Base-by-base conservation (phyloP, 495 filamentous ascomycete species). In the Talaromyces trachyspermus region DNA sequence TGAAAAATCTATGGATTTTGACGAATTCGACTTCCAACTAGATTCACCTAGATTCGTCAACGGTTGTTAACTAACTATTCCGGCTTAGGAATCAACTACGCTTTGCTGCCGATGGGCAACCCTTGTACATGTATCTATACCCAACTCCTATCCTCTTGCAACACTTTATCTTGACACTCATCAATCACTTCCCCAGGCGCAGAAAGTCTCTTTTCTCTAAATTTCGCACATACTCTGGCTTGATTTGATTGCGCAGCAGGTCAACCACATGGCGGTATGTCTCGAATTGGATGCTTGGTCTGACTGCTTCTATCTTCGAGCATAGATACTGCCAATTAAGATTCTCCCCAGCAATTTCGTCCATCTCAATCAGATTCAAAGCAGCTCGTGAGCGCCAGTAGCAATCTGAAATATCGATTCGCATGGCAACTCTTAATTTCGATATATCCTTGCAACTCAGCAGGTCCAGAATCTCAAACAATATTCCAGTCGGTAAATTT, bases 371-470 rank as follows among this genome's bases (percentile, higher is more conserved):
- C 12, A 46, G 27, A 46, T 30, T 19, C 7, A 5, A 7, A 33
- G 43, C 43, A 46, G 43, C 43, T 10, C 43, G 27, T 12, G 8
- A 26, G 20, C 43, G 43, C 43, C 27, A 46, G 24, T 46, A 46
- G 1, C 11, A n/a, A 2, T 46, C 43, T 46, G 27, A 9, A 33
- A 46, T 18, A 2, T 8, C n/a, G 9, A 46, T 32, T 18, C 27
- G 22, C 17, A 36, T 0, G 11, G 1, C 27, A n/a, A 3, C 19
- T 22, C 14, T 26, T 20, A 46, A 12, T 7, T 36, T 20, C 7
- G n/a, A 4, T 11, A 46, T 46, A 19, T 36, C 10, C 17, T 35
- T 32, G 27, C 18, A 33, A 27, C 15, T 6, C 15, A 46, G 4
- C 14, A 18, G 11, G 18, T 46, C 29, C 43, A 33, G 35, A 12